phyloP scores from a whole-genome alignment of 2,329 filamentous ascomycete species.

The Claviceps lovelessii region DNA sequence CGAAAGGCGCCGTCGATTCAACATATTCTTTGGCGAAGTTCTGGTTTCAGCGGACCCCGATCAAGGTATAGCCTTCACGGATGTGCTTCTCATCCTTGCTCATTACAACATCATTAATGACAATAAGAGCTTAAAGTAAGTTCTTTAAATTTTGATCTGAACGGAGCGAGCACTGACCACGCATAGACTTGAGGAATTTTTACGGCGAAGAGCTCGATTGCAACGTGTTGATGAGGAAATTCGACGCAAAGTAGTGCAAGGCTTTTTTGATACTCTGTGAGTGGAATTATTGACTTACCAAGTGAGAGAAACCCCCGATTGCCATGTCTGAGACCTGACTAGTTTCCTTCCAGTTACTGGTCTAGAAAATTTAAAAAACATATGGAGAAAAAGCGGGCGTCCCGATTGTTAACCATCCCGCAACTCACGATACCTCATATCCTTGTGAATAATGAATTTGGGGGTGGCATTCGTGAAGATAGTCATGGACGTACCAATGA shows the following conservation, averaged over 20 bases:
- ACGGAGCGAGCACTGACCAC: not conserved
- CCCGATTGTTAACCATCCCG: conserved; percentile 64
- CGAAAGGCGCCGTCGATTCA: conserved; percentile 63
- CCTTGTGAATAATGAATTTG: conserved; percentile 66
- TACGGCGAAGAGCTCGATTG: conserved; percentile 75
- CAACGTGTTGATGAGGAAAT: conserved; percentile 94
- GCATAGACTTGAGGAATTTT: conserved; percentile 73
- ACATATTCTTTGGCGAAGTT: conserved; percentile 94
- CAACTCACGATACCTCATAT: conserved; percentile 81
- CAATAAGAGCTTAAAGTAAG: conserved; percentile 77
- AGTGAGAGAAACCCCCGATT: not conserved
- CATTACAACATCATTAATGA: conserved; percentile 99
- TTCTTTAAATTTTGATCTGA: conserved; percentile 6
- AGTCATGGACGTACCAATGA: not conserved
- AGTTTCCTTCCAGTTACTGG: conserved; percentile 48
- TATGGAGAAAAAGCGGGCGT: conserved; percentile 55
- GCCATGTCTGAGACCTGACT: not conserved
- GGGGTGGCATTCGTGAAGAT: conserved; percentile 16
- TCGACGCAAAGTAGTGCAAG: conserved; percentile 73
- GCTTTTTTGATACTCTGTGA: conserved; percentile 87
- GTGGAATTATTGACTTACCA: conserved; percentile 13
- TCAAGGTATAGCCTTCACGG: conserved; percentile 79
- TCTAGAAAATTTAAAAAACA: conserved; percentile 66
- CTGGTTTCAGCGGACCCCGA: conserved; percentile 85
- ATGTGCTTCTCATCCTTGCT: conserved; percentile 84